Evolutionary conservation across 2,329 filamentous ascomycete genomes (phyloP).

Genomic region (Apiospora malaysiana): DNA sequence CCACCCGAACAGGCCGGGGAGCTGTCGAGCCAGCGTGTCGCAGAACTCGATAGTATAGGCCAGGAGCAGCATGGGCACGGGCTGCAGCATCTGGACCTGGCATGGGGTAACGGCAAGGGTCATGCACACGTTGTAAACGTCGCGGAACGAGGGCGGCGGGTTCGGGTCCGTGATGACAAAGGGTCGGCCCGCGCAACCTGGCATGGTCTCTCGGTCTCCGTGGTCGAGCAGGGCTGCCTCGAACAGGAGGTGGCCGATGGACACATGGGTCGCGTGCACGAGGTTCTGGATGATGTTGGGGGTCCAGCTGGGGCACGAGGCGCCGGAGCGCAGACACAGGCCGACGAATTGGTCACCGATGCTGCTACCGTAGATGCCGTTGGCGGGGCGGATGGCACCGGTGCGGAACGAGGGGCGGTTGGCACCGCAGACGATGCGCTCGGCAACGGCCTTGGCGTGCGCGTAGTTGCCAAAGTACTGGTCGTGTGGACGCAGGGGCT

Average conservation of each 20-base stretch:
- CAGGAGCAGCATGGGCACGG: constrained; percentile 44
- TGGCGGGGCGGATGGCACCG: constrained; percentile 59
- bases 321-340: constrained; percentile 44
- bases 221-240: constrained; percentile 54
- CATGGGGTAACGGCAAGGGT: constrained; percentile 40
- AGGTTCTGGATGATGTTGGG: constrained; percentile 54
- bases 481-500: constrained; percentile 43
- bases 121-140: constrained; percentile 45
- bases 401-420: constrained; percentile 51
- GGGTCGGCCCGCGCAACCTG: constrained; percentile 48
- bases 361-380: constrained; percentile 56
- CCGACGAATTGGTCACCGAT: constrained; percentile 43
- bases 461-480: constrained; percentile 54
- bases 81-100: constrained; percentile 40
- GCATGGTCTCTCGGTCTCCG: constrained; percentile 33
- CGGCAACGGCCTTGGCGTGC: constrained; percentile 52
- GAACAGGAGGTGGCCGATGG: constrained; percentile 58
- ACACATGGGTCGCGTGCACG: constrained; percentile 57
- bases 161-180: constrained; percentile 58
- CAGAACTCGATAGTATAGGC: constrained; percentile 47
- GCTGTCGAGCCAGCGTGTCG: constrained; percentile 36
- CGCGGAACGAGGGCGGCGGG: constrained; percentile 47
- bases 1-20: constrained; percentile 33
- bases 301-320: constrained; percentile 48
- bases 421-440: constrained; percentile 47